Evolutionary conservation across 2,329 filamentous ascomycete genomes (phyloP).

Genomic region (Pestalotiopsis sp.): DNA sequence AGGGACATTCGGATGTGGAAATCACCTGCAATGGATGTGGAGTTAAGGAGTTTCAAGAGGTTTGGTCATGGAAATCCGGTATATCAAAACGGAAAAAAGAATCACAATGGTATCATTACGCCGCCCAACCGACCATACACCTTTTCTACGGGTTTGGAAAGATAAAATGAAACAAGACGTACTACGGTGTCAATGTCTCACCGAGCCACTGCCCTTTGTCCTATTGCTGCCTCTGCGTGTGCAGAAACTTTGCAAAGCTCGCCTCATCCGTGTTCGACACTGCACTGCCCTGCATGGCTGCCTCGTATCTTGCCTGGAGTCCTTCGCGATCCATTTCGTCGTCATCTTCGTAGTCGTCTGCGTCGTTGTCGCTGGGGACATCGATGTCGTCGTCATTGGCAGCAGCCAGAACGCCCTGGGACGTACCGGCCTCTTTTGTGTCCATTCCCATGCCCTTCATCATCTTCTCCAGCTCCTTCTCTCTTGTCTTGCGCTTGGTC

Average conservation of each 20-base stretch:
- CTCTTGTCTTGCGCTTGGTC: conserved; percentile 70
- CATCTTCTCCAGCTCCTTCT: conserved; percentile 86
- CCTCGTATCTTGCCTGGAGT: conserved; percentile 75
- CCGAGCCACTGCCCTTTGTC: neutral
- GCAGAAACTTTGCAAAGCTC: conserved; percentile 65
- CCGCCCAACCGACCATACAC: conserved; percentile 13
- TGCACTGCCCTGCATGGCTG: conserved; percentile 67
- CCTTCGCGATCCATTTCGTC: conserved; percentile 67
- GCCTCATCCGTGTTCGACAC: conserved; percentile 56
- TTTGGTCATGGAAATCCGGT: conserved; percentile 16
- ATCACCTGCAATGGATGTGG: neutral
- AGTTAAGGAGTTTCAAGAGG: conserved; percentile 8
- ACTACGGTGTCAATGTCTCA: conserved; percentile 26
- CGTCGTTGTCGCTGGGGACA: conserved; percentile 49
- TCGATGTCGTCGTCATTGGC: conserved; percentile 54
- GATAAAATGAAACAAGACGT: neutral
- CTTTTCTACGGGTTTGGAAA: neutral
- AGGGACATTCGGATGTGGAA: neutral
- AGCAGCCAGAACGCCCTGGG: conserved; percentile 37
- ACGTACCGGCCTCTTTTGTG: conserved; percentile 25
- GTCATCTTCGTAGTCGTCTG: conserved; percentile 61
- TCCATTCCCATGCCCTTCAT: conserved; percentile 85
- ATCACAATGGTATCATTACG: conserved; percentile 28
- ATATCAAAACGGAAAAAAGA: conserved; percentile 19
- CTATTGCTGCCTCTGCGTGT: conserved; percentile 42